Evolutionary conservation across 495 filamentous ascomycete genomes (phyloP).

Genomic region (Hypoxylon rickii): DNA sequence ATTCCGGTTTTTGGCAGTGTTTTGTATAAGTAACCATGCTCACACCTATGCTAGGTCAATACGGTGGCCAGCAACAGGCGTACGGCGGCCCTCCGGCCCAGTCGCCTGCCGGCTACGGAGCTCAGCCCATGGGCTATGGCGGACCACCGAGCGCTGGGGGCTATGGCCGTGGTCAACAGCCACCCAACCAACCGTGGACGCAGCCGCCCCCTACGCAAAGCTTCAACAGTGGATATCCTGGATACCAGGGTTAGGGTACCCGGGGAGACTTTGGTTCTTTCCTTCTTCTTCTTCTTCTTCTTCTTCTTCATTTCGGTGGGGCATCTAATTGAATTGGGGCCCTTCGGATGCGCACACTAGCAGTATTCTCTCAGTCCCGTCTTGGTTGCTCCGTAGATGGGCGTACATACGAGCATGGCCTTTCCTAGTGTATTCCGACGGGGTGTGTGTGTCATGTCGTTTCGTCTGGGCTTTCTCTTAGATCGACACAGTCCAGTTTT

Average conservation of each 20-base stretch:
- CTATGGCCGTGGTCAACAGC: slow-evolving; percentile 80
- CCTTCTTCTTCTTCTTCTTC: too few species aligned
- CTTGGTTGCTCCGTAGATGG: slow-evolving; percentile 22
- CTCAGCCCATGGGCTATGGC: slow-evolving; percentile 63
- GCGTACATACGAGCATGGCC: slow-evolving; percentile 2
- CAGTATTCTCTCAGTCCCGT: slow-evolving; percentile 13
- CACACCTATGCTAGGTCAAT: slow-evolving; percentile 48
- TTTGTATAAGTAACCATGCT: slow-evolving; percentile 34
- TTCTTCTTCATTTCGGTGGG: too few species aligned
- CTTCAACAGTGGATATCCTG: slow-evolving; percentile 63
- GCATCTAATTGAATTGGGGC: slow-evolving; percentile 11
- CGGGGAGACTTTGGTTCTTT: slow-evolving; percentile 11
- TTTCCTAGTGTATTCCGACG: slow-evolving; percentile 21
- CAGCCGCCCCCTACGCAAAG: slow-evolving; percentile 61
- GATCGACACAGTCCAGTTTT: slow-evolving; percentile 35
- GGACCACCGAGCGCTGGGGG: slow-evolving; percentile 76
- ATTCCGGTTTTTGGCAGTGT: slow-evolving; percentile 55
- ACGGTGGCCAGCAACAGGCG: slow-evolving; percentile 56
- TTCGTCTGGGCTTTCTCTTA: slow-evolving; percentile 28
- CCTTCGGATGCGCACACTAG: slow-evolving; percentile 12
- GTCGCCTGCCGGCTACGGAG: slow-evolving; percentile 64
- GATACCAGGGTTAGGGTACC: slow-evolving; percentile 59
- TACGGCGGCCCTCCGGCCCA: slow-evolving; percentile 59
- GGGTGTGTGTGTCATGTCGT: slow-evolving; percentile 24
- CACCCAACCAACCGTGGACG: slow-evolving; percentile 75